phyloP scores from a whole-genome alignment of 2,329 filamentous ascomycete species.

The Colletotrichum kahawae region DNA sequence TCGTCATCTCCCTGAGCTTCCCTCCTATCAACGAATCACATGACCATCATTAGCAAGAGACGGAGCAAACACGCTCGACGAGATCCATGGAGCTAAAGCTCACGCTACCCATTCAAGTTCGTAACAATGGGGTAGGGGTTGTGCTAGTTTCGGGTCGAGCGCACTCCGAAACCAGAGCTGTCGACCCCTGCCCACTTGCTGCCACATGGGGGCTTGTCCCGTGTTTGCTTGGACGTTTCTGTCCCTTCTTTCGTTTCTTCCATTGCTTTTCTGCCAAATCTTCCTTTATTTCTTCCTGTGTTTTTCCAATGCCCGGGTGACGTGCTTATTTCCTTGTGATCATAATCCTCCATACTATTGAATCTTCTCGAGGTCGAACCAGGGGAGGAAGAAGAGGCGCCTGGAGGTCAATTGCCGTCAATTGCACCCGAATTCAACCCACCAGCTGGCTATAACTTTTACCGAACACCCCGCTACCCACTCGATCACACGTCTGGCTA shows the following conservation, averaged over 20 bases:
- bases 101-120: background rate
- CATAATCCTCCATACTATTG: background rate
- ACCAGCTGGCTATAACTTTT: background rate
- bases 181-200: background rate
- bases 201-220: background rate
- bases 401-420: too few relatives aligned
- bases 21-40: background rate
- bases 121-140: background rate
- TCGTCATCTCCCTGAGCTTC: background rate
- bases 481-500: too few relatives aligned
- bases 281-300: background rate
- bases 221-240: constrained; percentile 2
- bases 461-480: background rate
- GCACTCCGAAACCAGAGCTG: constrained; percentile 16
- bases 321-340: background rate
- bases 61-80: background rate
- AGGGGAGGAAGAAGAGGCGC: background rate
- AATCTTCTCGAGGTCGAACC: background rate
- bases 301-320: background rate
- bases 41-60: background rate
- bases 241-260: constrained; percentile 12
- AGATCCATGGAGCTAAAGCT: background rate
- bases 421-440: background rate
- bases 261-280: background rate
- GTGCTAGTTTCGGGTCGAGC: constrained; percentile 16